Evolutionary conservation across 2,329 filamentous ascomycete genomes (phyloP), one percentile per base, ranked within the genome.

Genomic region (Aphanocladium album): DNA sequence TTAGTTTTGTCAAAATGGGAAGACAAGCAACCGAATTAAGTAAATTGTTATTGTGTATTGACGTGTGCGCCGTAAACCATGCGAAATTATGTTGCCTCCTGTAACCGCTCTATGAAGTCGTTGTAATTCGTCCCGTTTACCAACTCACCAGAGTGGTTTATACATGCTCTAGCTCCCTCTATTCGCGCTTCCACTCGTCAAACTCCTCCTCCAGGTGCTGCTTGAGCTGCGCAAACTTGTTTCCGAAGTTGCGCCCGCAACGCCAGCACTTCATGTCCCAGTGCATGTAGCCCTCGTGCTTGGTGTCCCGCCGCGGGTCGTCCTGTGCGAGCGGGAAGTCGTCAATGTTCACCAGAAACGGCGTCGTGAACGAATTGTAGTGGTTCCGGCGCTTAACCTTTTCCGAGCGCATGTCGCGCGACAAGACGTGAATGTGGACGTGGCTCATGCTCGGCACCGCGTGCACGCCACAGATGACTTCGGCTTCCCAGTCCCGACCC

Each of bases 391-490:
- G 87, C 75, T 88, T 90, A 73, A 97, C 66, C 50, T 81, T 82
- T 12, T 83, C 81, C 41, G 88, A 91, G 67, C 85, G 81, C 80
- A 90, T 88, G 71, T 99, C 95, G 19, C 85, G 79, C 43, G 89
- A 91, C 61, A 98, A 76, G 33, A 98, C 85, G 73, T 99, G 95
- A 4, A 98, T 80, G 74, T 99, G 95, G 59, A 98, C 72, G 72
- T 98, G 91, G 64, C 84, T 88, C 95, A 99, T 98, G 60, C 89
- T 93, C 3, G 95, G 95, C 66, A 88, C 85, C 3, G 91, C 89
- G 75, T 99, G 95, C 8, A 96, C 83, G 16, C 95, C 95, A 21
- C 87, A 83, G 54, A 84, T 83, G 53, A 98, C 81, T 27, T 95
- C 91, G 14, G 78, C 76, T 45, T 78, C 75, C 90, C 92, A 98